Base-by-base conservation (phyloP, 2,329 filamentous ascomycete species). In the Zasmidium cellare region DNA sequence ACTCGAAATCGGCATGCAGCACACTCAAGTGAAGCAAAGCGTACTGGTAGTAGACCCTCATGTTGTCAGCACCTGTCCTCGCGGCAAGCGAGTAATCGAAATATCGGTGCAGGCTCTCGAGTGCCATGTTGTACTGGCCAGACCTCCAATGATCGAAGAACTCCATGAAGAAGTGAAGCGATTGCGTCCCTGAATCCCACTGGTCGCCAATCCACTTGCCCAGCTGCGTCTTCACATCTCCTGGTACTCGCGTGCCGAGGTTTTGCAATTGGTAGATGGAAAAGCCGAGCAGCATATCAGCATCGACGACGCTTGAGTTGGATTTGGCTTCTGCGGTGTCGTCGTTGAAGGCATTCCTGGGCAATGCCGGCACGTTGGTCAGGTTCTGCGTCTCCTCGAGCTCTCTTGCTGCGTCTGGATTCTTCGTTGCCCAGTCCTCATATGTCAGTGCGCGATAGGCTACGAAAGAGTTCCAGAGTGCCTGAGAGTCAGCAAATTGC, bases 1-100 rank as follows among this genome's bases (percentile, higher is more conserved):
- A 96, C 48, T 92, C 92, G 77, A 97, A 97, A 72, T 97, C 94
- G 16, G 92, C 91, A 70, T 99, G 93, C 3, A 97, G 82, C 31
- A 97, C 91, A 2, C 92, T 93, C 58, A 97, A 83, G 70, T 97
- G 97, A 70, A 99, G 87, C 14, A 97, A 78, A 0, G 94, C 94
- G 71, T 97, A 96, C 71, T 97, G 94, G 69, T 99, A 97, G 67
- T 92, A 92, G 3, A 89, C 58, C 44, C 56, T 57, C 61, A 68
- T 63, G 24, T 61, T 66, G 16, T 55, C 56, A 51, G 45, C 31
- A 50, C 65, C 55, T 41, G 53, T 57, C 25, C 66, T 63, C 12
- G 62, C 63, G 16, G 69, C 67, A 24, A 75, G 67, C 1, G 92
- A 94, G 74, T 96, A 97, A 73, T 99, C 94, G 68, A 97, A 99